Base-by-base conservation (phyloP, 257 asterid genomes). In the Fraxinus quadrangulata region DNA sequence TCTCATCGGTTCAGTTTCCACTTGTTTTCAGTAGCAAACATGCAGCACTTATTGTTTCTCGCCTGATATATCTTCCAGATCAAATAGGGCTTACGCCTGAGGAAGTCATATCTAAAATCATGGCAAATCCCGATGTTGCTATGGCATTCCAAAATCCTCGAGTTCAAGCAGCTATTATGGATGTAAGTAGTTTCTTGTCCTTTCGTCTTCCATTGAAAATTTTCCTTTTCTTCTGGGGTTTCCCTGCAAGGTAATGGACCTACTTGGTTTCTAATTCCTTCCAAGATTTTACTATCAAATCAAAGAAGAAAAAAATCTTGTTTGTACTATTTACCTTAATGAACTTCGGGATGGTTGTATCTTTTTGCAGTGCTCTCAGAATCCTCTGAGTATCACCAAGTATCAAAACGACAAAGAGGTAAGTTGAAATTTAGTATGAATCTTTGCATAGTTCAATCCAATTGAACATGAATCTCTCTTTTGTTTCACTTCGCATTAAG, bases 361-460 rank as follows among this genome's bases (percentile, higher is more conserved):
- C 3, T 31, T 73, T 75, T 83, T 81, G 80, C 98, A 95, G 99
- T 91, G 97, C 61, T 95, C 98, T 24, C 97, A 95, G 75, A 95
- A 95, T 83, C 99, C 99, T 23, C 1, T 91, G 76, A 95, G 92
- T 72, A 95, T 91, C 17, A 89, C 94, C 77, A 95, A 95, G 85
- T 95, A 95, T 84, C 97, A 92, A 83, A 89, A 91, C 24, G 99
- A 95, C 89, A 92, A 90, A 91, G 99, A 95, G 97, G 99, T 95
- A 85, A 71, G 71, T 26, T 26, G 31, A 45, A 45, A 45, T 45
- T 12, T 45, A 3, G 54, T 47, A 3, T 4, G 65, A 54, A n/a
- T 54, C 24, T 17, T 54, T 54, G 65, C 2, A 54, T 5, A 17
- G 8, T 19, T 54, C 65, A 54, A n/a, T 19, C 65, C 65, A 54